These are phyloP conservation scores for Selenicereus undatus DNA, from an alignment of 148 eudicot species.

Conservation along the genomic window DNA sequence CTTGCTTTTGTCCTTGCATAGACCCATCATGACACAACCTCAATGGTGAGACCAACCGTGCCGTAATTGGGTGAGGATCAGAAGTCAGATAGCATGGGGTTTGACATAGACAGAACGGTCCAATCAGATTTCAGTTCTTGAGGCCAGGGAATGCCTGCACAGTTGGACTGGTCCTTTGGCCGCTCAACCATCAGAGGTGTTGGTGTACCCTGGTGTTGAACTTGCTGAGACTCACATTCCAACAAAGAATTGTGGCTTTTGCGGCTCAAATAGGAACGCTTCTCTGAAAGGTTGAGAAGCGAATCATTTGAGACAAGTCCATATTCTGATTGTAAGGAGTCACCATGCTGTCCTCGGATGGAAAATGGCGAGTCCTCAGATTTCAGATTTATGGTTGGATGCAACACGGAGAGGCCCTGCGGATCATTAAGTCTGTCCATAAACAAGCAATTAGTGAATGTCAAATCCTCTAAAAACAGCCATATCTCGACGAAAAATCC, in stretches of 20 bases:
- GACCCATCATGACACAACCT: too few relatives aligned
- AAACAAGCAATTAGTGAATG: constrained; percentile 11
- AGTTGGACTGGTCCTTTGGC: too few relatives aligned
- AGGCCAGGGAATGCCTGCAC: too few relatives aligned
- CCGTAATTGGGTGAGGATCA: too few relatives aligned
- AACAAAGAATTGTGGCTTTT: constrained; percentile 34
- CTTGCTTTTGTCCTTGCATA: too few relatives aligned
- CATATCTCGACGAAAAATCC: too few relatives aligned
- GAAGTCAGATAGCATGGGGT: too few relatives aligned
- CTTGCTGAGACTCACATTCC: constrained; percentile 40
- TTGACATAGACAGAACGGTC: too few relatives aligned
- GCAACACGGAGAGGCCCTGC: constrained; percentile 40
- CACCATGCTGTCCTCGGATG: constrained; percentile 45
- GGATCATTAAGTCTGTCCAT: constrained; percentile 45
- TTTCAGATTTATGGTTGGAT: constrained; percentile 36
- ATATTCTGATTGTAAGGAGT: constrained; percentile 40
- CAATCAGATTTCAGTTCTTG: too few relatives aligned
- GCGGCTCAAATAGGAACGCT: constrained; percentile 34
- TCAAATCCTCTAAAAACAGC: neutral
- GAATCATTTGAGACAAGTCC: constrained; percentile 55
- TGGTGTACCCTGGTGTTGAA: constrained; percentile 27
- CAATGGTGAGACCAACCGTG: too few relatives aligned
- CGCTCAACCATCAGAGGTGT: neutral
- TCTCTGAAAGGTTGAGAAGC: constrained; percentile 51
- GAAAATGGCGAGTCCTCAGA: constrained; percentile 42